Evolutionary conservation across 768 basidiomycete species (phyloP).

Genomic region (Macrolepiota fuliginosa): DNA sequence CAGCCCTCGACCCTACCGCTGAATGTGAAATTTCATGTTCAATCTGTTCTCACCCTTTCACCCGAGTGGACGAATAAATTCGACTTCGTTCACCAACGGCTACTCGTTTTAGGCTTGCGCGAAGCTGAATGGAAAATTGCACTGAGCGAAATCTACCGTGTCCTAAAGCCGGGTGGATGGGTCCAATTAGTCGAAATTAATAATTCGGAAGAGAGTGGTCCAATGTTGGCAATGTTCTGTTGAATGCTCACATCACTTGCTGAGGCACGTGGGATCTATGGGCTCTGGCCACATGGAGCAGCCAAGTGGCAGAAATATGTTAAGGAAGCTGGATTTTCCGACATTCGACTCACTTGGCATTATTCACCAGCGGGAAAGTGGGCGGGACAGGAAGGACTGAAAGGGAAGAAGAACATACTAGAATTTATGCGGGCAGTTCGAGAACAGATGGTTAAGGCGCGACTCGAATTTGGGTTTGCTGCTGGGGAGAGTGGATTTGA

Average conservation of each 20-base stretch:
- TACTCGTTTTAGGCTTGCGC: background rate
- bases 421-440: background rate
- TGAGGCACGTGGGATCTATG: background rate
- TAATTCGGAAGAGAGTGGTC: background rate
- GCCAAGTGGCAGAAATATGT: background rate
- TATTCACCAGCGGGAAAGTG: background rate
- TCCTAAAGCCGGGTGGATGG: background rate
- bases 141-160: background rate
- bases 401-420: background rate
- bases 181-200: background rate
- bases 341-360: background rate
- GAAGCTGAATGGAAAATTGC: background rate
- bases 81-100: background rate
- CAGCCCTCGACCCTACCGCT: background rate
- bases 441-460: background rate
- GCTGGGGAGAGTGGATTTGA: background rate
- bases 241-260: background rate
- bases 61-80: background rate
- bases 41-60: background rate
- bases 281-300: background rate
- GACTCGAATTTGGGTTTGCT: background rate
- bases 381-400: background rate
- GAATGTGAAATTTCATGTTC: background rate
- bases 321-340: background rate
- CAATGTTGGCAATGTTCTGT: background rate